Conservation (phyloP, 305 asterid genomes). For the Rubia peregrina region DNA sequence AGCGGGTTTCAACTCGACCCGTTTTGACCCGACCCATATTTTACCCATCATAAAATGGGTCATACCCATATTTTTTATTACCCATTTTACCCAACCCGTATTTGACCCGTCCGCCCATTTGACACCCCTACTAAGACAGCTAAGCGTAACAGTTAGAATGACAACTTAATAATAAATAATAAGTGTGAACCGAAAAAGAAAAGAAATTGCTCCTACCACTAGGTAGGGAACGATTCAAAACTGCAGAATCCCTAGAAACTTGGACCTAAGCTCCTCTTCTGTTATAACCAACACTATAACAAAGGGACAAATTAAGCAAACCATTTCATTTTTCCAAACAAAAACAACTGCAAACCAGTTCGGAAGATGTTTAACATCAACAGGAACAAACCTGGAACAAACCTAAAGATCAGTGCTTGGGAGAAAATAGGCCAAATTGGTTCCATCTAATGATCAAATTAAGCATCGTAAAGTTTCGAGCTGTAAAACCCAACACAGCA, state of each 20-base stretch:
- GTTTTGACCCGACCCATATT: too few relatives aligned
- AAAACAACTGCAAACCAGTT: neutral
- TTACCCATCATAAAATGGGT: too few relatives aligned
- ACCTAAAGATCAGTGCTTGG: neutral
- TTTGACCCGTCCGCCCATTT: too few relatives aligned
- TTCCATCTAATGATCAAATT: neutral
- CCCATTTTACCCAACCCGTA: too few relatives aligned
- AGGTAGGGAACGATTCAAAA: neutral
- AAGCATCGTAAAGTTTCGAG: neutral
- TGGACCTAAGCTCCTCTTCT: neutral
- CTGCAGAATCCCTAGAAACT: neutral
- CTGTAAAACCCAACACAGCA: neutral
- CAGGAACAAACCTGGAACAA: neutral
- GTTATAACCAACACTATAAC: neutral
- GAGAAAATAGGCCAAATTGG: neutral
- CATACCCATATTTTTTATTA: too few relatives aligned
- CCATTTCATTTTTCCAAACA: conserved; percentile 2
- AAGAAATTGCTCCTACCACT: neutral
- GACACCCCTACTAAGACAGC: too few relatives aligned
- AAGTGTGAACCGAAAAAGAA: neutral
- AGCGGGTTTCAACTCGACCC: too few relatives aligned
- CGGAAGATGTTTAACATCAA: neutral
- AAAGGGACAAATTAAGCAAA: neutral
- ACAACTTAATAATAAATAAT: neutral
- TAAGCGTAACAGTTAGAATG: too few relatives aligned